Evolutionary conservation across 768 basidiomycete species (phyloP).

Genomic region (Leccinellum albellum): DNA sequence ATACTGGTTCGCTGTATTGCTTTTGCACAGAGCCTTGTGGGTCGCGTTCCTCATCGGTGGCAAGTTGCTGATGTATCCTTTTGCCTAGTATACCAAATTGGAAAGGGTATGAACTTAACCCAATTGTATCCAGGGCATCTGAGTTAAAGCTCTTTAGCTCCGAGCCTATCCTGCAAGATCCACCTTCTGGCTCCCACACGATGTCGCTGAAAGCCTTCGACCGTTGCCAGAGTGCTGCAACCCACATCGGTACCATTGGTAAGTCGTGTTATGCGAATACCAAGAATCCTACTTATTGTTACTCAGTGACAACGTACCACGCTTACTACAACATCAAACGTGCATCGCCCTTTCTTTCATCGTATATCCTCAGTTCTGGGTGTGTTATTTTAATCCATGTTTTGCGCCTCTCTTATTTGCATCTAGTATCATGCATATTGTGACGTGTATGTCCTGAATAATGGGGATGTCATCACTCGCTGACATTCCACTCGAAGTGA

Average conservation of each 20-base stretch:
- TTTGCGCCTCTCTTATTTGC: background rate
- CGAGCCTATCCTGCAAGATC: constrained; percentile 43
- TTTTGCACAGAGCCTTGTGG: constrained; percentile 78
- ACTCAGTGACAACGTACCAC: constrained; percentile 49
- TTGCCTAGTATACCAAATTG: constrained; percentile 63
- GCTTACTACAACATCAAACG: constrained; percentile 59
- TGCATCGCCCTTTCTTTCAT: constrained; percentile 62
- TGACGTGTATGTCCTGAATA: constrained; percentile 51
- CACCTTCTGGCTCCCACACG: constrained; percentile 36
- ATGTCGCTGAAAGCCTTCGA: constrained; percentile 67
- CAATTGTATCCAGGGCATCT: background rate
- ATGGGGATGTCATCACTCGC: background rate
- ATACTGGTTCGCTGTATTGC: constrained; percentile 72
- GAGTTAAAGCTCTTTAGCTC: constrained; percentile 29
- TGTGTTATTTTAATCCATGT: constrained; percentile 35
- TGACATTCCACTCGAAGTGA: constrained; percentile 45
- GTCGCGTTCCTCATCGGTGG: constrained; percentile 28
- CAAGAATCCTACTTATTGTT: constrained; percentile 4
- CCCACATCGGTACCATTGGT: constrained; percentile 67
- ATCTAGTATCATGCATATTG: constrained; percentile 72
- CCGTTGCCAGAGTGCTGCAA: constrained; percentile 69
- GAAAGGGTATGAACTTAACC: constrained; percentile 45
- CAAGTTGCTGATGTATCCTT: constrained; percentile 8
- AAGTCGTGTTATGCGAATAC: constrained; percentile 9
- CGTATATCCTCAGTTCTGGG: constrained; percentile 71